A percentile compares a stretch with the other conserved stretches of the same genome.
phyloP scores from a whole-genome alignment of 1,284 basidiomycete genomes.

The Wallemia mellicola region DNA sequence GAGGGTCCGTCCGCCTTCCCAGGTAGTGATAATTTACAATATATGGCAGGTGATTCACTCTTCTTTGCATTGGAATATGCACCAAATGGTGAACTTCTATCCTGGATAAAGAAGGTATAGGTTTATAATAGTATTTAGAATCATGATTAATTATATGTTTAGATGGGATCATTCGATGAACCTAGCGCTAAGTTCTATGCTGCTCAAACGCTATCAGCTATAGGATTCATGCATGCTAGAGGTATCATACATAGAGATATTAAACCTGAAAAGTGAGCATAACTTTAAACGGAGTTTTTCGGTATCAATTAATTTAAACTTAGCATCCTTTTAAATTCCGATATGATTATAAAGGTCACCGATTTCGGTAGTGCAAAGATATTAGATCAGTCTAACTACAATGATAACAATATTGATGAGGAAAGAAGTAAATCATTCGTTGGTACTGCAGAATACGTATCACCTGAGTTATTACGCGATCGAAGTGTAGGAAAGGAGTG shows the following conservation, averaged over 20 bases:
- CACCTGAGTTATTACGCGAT: conserved; percentile 58
- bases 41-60: conserved; percentile 12
- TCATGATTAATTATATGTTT: conserved; percentile 5
- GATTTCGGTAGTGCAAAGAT: conserved; percentile 94
- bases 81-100: conserved; percentile 63
- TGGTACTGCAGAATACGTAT: conserved; percentile 84
- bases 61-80: conserved; percentile 76
- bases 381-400: conserved; percentile 24
- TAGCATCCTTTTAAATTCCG: conserved; percentile 47
- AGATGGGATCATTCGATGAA: conserved; percentile 49
- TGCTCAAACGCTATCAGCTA: conserved; percentile 59
- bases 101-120: conserved; percentile 28
- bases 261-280: conserved; percentile 49
- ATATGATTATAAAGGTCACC: conserved; percentile 67
- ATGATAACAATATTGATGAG: conserved; percentile 15
- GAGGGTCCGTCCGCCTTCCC: conserved; percentile 20
- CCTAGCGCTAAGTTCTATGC: conserved; percentile 47
- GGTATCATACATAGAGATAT: conserved; percentile 72
- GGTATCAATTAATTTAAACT: not conserved
- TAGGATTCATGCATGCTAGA: conserved; percentile 62
- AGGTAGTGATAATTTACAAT: conserved; percentile 1
- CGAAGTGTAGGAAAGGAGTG: conserved; percentile 23
- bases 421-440: conserved; percentile 49
- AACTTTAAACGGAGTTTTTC: not conserved
- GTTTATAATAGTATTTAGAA: not conserved